These are phyloP conservation scores for Kluyveromyces marxianus DNA, from an alignment of 1,139 yeast genomes.

Conservation along the genomic window DNA sequence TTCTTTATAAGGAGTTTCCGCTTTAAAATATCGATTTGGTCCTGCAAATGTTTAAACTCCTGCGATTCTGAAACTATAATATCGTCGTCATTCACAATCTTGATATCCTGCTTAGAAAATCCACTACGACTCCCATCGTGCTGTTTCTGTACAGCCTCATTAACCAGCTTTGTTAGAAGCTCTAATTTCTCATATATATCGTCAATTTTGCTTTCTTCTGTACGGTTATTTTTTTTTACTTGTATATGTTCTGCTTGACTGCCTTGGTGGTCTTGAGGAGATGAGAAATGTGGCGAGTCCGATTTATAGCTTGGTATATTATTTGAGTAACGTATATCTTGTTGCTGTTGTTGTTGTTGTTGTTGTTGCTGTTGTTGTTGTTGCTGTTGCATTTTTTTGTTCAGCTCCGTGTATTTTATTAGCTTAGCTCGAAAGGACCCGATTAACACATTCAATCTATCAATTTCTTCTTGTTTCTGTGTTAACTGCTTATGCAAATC, in stretches of 20 bases:
- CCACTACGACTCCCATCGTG: neutral
- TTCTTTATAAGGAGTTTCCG: slow-evolving; percentile 22
- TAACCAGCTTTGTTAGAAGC: slow-evolving; percentile 14
- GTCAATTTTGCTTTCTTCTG: slow-evolving; percentile 12
- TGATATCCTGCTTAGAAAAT: neutral
- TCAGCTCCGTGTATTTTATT: slow-evolving; percentile 22
- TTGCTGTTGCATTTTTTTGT: slow-evolving; percentile 15
- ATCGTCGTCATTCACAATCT: slow-evolving; percentile 22
- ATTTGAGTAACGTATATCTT: neutral
- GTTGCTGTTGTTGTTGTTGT: slow-evolving; percentile 1
- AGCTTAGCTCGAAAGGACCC: slow-evolving; percentile 23
- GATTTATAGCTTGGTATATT: neutral
- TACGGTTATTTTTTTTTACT: slow-evolving; percentile 11
- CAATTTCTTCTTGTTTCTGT: slow-evolving; percentile 21
- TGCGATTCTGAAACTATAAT: slow-evolving; percentile 25
- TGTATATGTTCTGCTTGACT: slow-evolving; percentile 10
- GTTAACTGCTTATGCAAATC: slow-evolving; percentile 18
- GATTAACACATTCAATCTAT: slow-evolving; percentile 19
- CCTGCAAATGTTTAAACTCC: slow-evolving; percentile 26
- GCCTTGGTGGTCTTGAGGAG: neutral
- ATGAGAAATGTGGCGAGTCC: no score
- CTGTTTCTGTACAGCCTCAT: slow-evolving; percentile 1
- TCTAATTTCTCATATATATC: slow-evolving; percentile 18
- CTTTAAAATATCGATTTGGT: slow-evolving; percentile 23
- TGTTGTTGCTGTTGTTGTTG: slow-evolving; percentile 9